Conservation (phyloP, 1,284 basidiomycete species). For the Exobasidium rhododendri region DNA sequence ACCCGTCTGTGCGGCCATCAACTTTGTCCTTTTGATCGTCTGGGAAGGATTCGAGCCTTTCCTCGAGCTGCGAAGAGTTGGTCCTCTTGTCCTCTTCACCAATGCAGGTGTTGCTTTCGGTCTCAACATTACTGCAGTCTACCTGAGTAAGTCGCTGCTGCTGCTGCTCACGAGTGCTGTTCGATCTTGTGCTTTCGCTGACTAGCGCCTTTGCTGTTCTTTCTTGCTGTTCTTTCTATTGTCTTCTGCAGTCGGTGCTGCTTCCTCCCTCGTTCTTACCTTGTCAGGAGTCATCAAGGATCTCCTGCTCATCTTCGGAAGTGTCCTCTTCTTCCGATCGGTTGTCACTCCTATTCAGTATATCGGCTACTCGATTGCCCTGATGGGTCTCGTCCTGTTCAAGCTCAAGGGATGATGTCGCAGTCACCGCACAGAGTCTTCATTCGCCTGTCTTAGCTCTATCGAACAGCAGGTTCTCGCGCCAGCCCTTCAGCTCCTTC, state of each 20-base stretch:
- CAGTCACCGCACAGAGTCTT: too few relatives aligned
- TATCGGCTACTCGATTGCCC: constrained; percentile 79
- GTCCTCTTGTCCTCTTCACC: constrained; percentile 72
- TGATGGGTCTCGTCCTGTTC: constrained; percentile 75
- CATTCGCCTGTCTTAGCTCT: too few relatives aligned
- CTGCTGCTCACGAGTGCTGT: too few relatives aligned
- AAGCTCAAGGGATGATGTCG: constrained; percentile 67
- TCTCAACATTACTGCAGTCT: constrained; percentile 89
- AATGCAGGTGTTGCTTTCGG: constrained; percentile 87
- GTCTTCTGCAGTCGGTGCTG: constrained; percentile 68
- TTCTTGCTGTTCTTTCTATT: background rate
- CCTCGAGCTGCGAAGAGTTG: constrained; percentile 68
- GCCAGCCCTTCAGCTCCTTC: too few relatives aligned
- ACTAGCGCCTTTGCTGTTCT: too few relatives aligned
- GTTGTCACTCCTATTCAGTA: constrained; percentile 78
- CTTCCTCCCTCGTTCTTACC: constrained; percentile 81
- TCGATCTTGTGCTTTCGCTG: too few relatives aligned
- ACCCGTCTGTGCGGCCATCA: constrained; percentile 79
- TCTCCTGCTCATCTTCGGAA: constrained; percentile 86
- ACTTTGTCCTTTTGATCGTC: constrained; percentile 77
- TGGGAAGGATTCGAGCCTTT: constrained; percentile 87
- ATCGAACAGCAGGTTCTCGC: too few relatives aligned
- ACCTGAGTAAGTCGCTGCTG: too few relatives aligned
- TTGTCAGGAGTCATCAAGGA: constrained; percentile 92
- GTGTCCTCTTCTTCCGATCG: constrained; percentile 77